Conservation (phyloP, 768 basidiomycete species). For the Trametes cinnabarina region DNA sequence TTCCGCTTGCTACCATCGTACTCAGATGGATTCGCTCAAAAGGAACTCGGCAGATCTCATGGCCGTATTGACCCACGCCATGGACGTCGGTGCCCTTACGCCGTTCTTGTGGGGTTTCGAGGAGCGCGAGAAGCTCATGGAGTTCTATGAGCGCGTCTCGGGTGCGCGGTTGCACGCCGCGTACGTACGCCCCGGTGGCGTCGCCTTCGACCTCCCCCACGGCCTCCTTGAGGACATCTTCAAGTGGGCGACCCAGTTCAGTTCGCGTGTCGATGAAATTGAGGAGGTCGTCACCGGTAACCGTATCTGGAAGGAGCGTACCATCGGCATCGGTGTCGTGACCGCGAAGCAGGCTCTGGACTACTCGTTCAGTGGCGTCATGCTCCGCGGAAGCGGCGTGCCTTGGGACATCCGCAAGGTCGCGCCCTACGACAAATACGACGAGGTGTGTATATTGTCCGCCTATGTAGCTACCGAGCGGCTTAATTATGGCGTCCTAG, state of each 20-base stretch:
- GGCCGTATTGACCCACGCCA: conserved; percentile 93
- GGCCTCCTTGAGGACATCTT: conserved; percentile 98
- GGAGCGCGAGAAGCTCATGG: conserved; percentile 99
- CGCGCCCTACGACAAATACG: conserved; percentile 94
- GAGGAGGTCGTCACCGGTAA: conserved; percentile 98
- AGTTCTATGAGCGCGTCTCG: conserved; percentile 99
- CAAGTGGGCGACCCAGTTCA: conserved; percentile 96
- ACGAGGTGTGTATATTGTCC: conserved; percentile 53
- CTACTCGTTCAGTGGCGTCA: conserved; percentile 94
- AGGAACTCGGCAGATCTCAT: conserved; percentile 65
- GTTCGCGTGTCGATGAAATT: conserved; percentile 88
- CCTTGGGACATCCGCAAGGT: conserved; percentile 95
- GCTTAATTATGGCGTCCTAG: conserved; percentile 33
- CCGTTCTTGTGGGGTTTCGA: conserved; percentile 99
- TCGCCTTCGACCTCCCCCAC: conserved; percentile 96
- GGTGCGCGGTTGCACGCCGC: conserved; percentile 96
- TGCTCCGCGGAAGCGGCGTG: conserved; percentile 91
- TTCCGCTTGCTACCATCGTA: background rate
- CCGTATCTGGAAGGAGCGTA: conserved; percentile 97
- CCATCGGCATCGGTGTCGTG: conserved; percentile 85
- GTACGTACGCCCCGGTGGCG: conserved; percentile 97
- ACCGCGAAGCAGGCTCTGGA: conserved; percentile 90
- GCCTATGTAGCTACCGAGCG: background rate
- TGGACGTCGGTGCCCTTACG: conserved; percentile 97
- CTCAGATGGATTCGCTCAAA: background rate